Evolutionary conservation across 805 yeast species (phyloP).

Genomic region (Candida maltosa): DNA sequence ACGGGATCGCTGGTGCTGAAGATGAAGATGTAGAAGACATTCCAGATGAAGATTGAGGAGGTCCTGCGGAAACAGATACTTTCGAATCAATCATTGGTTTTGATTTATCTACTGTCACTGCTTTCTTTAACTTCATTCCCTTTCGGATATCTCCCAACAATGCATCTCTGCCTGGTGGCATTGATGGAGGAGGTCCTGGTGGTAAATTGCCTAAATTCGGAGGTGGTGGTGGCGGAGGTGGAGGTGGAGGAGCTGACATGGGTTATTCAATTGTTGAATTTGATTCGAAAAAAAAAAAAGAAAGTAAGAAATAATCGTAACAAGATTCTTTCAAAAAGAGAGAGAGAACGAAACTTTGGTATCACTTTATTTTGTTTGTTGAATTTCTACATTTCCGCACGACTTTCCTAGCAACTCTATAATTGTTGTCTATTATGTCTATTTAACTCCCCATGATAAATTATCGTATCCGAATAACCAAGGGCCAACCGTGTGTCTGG

Average conservation of each 20-base stretch:
- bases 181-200: constrained; percentile 19
- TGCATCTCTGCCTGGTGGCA: constrained; percentile 37
- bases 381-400: neutral
- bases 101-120: constrained; percentile 43
- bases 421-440: constrained; percentile 3
- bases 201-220: constrained; percentile 21
- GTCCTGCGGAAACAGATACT: constrained; percentile 28
- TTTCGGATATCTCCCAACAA: constrained; percentile 81
- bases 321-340: constrained; percentile 1
- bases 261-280: neutral
- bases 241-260: constrained; percentile 14
- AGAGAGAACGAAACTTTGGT: too few species aligned
- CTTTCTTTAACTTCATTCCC: constrained; percentile 39
- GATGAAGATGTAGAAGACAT: constrained; percentile 13
- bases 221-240: constrained; percentile 28
- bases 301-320: neutral
- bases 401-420: neutral
- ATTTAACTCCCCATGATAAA: constrained; percentile 42
- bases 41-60: constrained; percentile 13
- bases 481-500: constrained; percentile 83
- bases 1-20: constrained; percentile 21
- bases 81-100: constrained; percentile 56
- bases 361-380: too few species aligned
- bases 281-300: neutral
- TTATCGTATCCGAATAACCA: constrained; percentile 89